Evolutionary conservation across 1,139 yeast genomes (phyloP).

Genomic region (Candida pseudocylindracea): DNA sequence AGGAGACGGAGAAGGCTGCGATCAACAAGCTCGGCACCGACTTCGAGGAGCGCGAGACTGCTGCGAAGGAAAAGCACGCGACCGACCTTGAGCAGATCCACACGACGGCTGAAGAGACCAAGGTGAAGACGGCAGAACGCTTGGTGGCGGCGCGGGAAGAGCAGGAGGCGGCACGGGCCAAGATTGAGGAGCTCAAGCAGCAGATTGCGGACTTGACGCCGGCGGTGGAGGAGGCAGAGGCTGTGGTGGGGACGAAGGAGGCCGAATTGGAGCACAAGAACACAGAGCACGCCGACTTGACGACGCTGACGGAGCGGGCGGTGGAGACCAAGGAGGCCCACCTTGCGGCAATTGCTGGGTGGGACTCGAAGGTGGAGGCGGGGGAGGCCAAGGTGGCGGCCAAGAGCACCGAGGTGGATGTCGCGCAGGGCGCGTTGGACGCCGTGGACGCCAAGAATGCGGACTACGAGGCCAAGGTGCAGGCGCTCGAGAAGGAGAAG

Average conservation of each 20-base stretch:
- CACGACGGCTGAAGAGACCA: conserved; percentile 23
- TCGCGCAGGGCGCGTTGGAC: conserved; percentile 18
- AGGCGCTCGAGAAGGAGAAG: conserved; percentile 18
- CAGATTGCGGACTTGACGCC: conserved; percentile 13
- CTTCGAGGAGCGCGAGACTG: conserved; percentile 20
- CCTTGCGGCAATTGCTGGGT: conserved; percentile 23
- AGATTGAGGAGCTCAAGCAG: conserved; percentile 20
- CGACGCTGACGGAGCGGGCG: conserved; percentile 21
- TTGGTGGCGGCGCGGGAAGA: conserved; percentile 22
- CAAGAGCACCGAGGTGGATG: conserved; percentile 22
- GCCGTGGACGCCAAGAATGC: conserved; percentile 20
- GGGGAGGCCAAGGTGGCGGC: conserved; percentile 23
- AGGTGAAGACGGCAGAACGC: conserved; percentile 24
- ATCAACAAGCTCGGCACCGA: conserved; percentile 23
- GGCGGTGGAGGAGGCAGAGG: conserved; percentile 12
- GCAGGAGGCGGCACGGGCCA: conserved; percentile 22
- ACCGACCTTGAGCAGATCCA: conserved; percentile 20
- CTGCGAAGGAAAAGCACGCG: conserved; percentile 23
- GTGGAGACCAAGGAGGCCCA: conserved; percentile 20
- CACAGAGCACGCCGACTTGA: conserved; percentile 24
- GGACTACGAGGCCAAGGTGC: conserved; percentile 16
- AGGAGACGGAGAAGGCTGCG: conserved; percentile 15
- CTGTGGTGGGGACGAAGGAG: conserved; percentile 19
- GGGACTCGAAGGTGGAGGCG: conserved; percentile 24
- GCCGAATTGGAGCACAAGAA: conserved; percentile 21